A percentile compares a stretch with the other conserved stretches of the same genome.
Evolutionary conservation across 2,329 filamentous ascomycete species (phyloP).

Genomic region (Truncatella angustata): DNA sequence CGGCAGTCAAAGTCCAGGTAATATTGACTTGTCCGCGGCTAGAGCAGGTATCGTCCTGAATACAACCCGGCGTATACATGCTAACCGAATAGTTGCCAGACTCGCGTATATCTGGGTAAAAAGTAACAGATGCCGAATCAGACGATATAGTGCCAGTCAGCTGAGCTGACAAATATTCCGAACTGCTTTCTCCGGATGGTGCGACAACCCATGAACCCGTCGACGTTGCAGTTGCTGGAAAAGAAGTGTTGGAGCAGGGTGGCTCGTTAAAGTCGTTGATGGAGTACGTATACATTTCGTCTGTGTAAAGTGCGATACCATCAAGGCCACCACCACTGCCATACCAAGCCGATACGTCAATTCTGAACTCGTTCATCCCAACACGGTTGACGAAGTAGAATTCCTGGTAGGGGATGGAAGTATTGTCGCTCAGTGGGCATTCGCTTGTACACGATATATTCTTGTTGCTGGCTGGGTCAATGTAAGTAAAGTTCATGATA

Average conservation of each 20-base stretch:
- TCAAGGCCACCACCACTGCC: slow-evolving; percentile 80
- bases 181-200: slow-evolving; percentile 66
- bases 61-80: slow-evolving; percentile 89
- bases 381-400: slow-evolving; percentile 87
- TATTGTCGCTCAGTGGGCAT: slow-evolving; percentile 78
- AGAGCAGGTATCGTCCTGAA: slow-evolving; percentile 72
- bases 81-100: slow-evolving; percentile 90
- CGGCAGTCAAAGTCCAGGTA: slow-evolving; percentile 65
- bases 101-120: slow-evolving; percentile 80
- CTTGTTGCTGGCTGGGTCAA: slow-evolving; percentile 68
- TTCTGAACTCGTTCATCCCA: slow-evolving; percentile 81
- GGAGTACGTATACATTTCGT: slow-evolving; percentile 83
- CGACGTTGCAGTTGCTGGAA: slow-evolving; percentile 62
- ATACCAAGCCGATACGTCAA: slow-evolving; percentile 87
- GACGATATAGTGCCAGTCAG: slow-evolving; percentile 56
- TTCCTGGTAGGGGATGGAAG: slow-evolving; percentile 71
- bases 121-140: slow-evolving; percentile 67
- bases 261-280: slow-evolving; percentile 88
- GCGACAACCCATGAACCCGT: slow-evolving; percentile 74
- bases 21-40: slow-evolving; percentile 80
- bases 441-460: slow-evolving; percentile 73
- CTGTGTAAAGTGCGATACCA: slow-evolving; percentile 82
- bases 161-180: slow-evolving; percentile 72
- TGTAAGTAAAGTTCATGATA: slow-evolving; percentile 95
- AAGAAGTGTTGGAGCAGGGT: slow-evolving; percentile 64